phyloP scores from a whole-genome alignment of 1,284 basidiomycete genomes.

The Trametes hirsuta region DNA sequence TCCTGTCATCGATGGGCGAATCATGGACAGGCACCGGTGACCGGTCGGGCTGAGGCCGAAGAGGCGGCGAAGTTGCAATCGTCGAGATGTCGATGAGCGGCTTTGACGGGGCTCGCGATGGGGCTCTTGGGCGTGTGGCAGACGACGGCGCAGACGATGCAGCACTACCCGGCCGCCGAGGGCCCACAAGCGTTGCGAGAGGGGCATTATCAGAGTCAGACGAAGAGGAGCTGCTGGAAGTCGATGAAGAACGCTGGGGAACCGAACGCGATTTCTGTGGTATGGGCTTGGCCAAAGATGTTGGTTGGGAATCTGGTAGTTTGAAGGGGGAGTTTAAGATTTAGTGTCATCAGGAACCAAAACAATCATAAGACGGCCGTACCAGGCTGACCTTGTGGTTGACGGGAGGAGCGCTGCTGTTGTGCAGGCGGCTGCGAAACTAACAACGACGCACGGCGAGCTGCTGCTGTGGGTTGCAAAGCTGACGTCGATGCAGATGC shows the following conservation, averaged over 20 bases:
- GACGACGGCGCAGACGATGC: conserved; percentile 43
- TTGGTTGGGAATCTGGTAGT: background rate
- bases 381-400: conserved; percentile 17
- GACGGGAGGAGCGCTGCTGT: conserved; percentile 9
- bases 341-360: background rate
- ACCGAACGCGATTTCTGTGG: conserved; percentile 12
- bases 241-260: conserved; percentile 9
- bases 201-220: conserved; percentile 45
- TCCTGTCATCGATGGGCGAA: conserved; percentile 11
- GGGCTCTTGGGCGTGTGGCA: conserved; percentile 22
- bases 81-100: conserved; percentile 54
- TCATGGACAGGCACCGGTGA: conserved; percentile 25
- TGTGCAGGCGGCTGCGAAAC: conserved; percentile 24
- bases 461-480: conserved; percentile 40
- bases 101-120: conserved; percentile 40
- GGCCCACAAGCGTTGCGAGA: conserved; percentile 42
- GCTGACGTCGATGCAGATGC: conserved; percentile 45
- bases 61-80: conserved; percentile 27
- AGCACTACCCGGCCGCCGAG: conserved; percentile 47
- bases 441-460: conserved; percentile 39
- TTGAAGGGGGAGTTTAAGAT: background rate
- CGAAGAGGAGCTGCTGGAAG: conserved; percentile 17
- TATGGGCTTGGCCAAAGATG: conserved; percentile 5
- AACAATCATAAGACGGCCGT: background rate
- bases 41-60: conserved; percentile 13